Conservation (phyloP, 352 stramenopile genomes). For the Phytophthora capsici region DNA sequence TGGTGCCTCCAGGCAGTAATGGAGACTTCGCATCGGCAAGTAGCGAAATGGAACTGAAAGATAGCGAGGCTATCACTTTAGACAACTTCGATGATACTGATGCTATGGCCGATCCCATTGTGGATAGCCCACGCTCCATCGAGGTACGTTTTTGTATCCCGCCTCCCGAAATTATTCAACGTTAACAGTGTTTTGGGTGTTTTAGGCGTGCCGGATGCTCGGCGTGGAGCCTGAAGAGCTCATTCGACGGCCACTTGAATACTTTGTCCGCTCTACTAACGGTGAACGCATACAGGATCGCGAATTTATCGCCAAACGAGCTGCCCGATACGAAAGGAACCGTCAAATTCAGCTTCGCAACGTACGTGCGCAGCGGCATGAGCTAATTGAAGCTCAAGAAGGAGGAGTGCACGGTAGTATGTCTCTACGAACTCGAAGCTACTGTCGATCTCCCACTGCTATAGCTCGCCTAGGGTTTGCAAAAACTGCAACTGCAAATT, state of each 20-base stretch:
- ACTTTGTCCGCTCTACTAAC: constrained; percentile 51
- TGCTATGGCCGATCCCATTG: constrained; percentile 36
- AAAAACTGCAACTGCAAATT: constrained; percentile 2
- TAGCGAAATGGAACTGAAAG: neutral
- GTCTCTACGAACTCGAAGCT: constrained; percentile 61
- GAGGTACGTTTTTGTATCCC: constrained; percentile 23
- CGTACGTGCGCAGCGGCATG: constrained; percentile 54
- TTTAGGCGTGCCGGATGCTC: constrained; percentile 72
- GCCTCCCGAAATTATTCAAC: too few relatives aligned
- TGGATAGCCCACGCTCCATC: constrained; percentile 75
- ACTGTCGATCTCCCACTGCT: constrained; percentile 53
- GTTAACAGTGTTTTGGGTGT: neutral
- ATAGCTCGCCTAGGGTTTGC: constrained; percentile 24
- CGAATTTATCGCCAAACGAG: constrained; percentile 59
- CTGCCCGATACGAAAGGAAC: constrained; percentile 64
- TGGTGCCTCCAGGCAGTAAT: constrained; percentile 20
- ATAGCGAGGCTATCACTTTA: constrained; percentile 43
- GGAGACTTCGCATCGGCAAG: constrained; percentile 11
- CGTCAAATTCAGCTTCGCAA: constrained; percentile 58
- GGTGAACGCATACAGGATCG: constrained; percentile 31
- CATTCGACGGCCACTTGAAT: constrained; percentile 57
- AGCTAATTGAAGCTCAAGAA: constrained; percentile 64
- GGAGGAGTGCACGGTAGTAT: constrained; percentile 54
- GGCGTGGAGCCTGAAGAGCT: constrained; percentile 75
- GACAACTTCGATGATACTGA: constrained; percentile 75